A percentile compares a stretch with the other conserved stretches of the same genome.
phyloP scores from a whole-genome alignment of 225 moss, liverwort and hornwort species.

The Sphagnum tenellum region DNA sequence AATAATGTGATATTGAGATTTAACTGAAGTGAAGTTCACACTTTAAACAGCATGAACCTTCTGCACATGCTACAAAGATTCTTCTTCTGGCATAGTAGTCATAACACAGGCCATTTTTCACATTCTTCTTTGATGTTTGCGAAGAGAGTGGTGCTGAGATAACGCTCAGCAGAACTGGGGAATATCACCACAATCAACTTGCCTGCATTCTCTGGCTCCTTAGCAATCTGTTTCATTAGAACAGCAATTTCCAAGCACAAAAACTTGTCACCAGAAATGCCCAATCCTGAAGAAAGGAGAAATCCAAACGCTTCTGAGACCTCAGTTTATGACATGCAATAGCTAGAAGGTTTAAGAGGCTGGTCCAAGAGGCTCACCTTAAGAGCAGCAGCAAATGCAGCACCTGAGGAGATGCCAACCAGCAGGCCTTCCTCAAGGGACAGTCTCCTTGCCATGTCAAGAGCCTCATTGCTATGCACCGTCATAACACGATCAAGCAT shows the following conservation, averaged over 20 bases:
- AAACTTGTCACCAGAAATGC: background rate
- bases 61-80: too few relatives aligned
- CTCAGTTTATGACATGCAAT: background rate
- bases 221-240: constrained; percentile 41
- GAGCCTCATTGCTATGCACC: constrained; percentile 42
- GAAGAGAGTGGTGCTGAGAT: constrained; percentile 59
- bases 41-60: too few relatives aligned
- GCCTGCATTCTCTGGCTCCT: constrained; percentile 64
- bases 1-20: too few relatives aligned
- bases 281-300: background rate
- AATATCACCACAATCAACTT: constrained; percentile 60
- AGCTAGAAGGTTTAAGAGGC: background rate
- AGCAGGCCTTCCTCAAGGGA: constrained; percentile 63
- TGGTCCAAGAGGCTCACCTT: constrained; percentile 21
- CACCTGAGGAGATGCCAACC: constrained; percentile 77
- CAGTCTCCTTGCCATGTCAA: constrained; percentile 50
- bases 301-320: background rate
- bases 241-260: background rate
- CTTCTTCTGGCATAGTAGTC: too few relatives aligned
- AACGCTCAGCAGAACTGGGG: constrained; percentile 77
- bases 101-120: constrained; percentile 6
- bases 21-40: too few relatives aligned
- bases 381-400: constrained; percentile 54
- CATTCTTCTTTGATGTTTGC: constrained; percentile 43
- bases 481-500: constrained; percentile 44